Base-by-base conservation (phyloP, 176 grass and related monocot species). In the Themeda triandra region DNA sequence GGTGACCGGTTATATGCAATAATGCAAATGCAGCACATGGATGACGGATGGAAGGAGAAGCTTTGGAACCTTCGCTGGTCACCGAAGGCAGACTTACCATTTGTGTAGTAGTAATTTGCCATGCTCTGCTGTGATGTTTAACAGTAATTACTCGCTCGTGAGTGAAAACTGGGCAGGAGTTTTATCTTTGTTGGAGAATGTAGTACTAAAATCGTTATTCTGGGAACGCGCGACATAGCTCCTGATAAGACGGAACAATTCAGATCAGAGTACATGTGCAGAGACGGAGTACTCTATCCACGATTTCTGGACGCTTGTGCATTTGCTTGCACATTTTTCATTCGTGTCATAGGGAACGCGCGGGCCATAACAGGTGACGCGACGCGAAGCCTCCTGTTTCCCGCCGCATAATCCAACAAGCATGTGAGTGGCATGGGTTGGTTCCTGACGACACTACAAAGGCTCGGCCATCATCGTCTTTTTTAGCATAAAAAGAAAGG, bases 371-470 rank as follows among this genome's bases (percentile, higher is more conserved):
- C 39, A 73, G 48, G 42, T 35, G 21, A 25, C 78, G 14, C 15
- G 78, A 59, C 56, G 23, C 56, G 53, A 80, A 69, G 78, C 18
- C 68, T 80, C 78, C 63, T 14, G 70, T 36, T 51, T 69, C 23
- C 62, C 30, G 27, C 18, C n/a, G 41, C 54, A 78, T 5, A 56
- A 81, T 65, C 66, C 42, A 41, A 64, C 39, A 10, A 2, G 77
- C 77, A 80, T 65, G 31, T 77, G 65, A 69, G 6, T 2, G 42
- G 42, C 44, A 46, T 9, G 39, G 39, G 39, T 41, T 10, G 39
- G 39, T 41, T 41, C 1, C 39, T 41, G 39, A 41, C n/a, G n/a
- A n/a, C 9, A 41, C 8, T 41, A 41, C 39, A 41, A 41, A 41
- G 42, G 21, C 54, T 59, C 9, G 69, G 69, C 67, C 25, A 44